Base-by-base conservation (phyloP, 441 rosid genomes). In the Corymbia calophylla region DNA sequence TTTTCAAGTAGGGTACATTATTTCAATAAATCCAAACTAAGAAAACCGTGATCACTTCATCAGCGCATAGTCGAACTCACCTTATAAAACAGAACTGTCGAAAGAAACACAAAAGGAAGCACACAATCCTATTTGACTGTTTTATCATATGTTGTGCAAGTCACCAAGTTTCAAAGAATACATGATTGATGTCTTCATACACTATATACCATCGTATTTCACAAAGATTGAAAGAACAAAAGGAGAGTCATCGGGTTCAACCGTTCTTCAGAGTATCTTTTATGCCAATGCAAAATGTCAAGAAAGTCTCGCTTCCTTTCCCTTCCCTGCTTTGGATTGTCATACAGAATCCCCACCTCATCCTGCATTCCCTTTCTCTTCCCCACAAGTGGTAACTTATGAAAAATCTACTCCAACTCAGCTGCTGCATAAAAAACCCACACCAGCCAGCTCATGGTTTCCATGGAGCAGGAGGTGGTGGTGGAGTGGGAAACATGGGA, bases 381-480 rank as follows among this genome's bases (percentile, higher is more conserved):
- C 88, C 88, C 90, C 85, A 17, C 84, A 88, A 86, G 53, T 23
- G 53, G 49, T 53, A 62, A n/a, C 80, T 58, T 87, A 58, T 48
- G n/a, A 87, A 31, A 32, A 47, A 62, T 44, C 35, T 25, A 87
- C 51, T 6, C 18, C 23, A 68, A 64, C 73, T 31, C 64, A 87
- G 31, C 66, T 60, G 39, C 53, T 58, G 64, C n/a, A 58, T 31
- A 13, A 53, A 23, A 35, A 81, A 55, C 73, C 77, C 27, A 55
- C 51, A 39, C n/a, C 51, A 77, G 84, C 53, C 64, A 29, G 88
- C 93, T 95, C 91, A 98, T 88, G 99, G 99, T 91, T 93, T 98
- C 99, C 99, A 98, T 66, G 99, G 98, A 44, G 99, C 99, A 12
- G 99, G 99, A 35, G 99, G 99, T 2, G 99, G 99, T 4, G 99